Evolutionary conservation across 1,284 basidiomycete genomes (phyloP).

Genomic region (Heterobasidion parviporum): DNA sequence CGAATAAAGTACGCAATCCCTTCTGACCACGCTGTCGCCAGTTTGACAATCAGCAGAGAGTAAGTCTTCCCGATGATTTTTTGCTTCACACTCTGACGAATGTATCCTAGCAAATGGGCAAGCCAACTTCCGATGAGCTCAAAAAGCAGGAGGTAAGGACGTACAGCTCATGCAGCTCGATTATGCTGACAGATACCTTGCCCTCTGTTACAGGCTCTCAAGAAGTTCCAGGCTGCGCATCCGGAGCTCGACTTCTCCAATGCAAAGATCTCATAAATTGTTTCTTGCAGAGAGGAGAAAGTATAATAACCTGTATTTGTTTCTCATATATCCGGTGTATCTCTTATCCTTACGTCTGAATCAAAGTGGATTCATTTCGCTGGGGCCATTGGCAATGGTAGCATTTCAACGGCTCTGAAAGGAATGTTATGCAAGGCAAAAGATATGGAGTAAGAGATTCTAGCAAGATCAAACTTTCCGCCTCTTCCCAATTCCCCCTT

Average conservation of each 20-base stretch:
- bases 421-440: no score
- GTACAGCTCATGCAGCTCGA: not conserved
- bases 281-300: not conserved
- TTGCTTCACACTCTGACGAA: conserved; percentile 3
- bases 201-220: conserved; percentile 49
- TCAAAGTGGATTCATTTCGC: not conserved
- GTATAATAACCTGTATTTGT: not conserved
- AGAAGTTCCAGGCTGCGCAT: conserved; percentile 85
- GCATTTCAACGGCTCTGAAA: not conserved
- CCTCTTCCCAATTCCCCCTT: conserved; percentile 41
- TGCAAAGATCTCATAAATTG: conserved; percentile 70
- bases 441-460: no score
- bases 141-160: conserved; percentile 77
- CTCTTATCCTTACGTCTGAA: not conserved
- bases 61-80: conserved; percentile 19
- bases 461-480: conserved; percentile 31
- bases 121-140: conserved; percentile 86
- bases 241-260: conserved; percentile 94
- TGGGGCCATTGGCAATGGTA: not conserved
- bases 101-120: conserved; percentile 77
- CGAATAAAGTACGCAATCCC: not conserved
- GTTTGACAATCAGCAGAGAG: conserved; percentile 98
- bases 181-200: not conserved
- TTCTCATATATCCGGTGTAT: not conserved
- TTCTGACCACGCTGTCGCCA: conserved; percentile 22